A percentile compares a stretch with the other conserved stretches of the same genome.
These are phyloP conservation scores for Yamadazyma scolyti DNA, from an alignment of 805 yeast genomes.

Conservation along the genomic window DNA sequence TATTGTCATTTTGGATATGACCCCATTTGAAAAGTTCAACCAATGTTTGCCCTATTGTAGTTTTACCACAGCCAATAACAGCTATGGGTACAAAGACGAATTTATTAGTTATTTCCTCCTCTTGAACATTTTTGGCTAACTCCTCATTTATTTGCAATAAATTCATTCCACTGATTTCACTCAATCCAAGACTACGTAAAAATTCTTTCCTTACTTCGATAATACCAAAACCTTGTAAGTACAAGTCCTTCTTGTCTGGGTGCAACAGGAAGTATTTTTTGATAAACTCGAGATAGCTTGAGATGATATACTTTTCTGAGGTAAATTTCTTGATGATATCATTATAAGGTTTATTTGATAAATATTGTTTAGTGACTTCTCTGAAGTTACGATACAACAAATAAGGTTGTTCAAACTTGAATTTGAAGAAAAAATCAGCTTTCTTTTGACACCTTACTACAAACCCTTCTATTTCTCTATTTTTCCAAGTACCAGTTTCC, in stretches of 20 bases:
- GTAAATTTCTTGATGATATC: conserved; percentile 34
- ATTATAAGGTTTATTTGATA: conserved; percentile 22
- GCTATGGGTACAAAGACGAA: conserved; percentile 79
- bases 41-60: conserved; percentile 71
- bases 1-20: conserved; percentile 79
- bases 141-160: conserved; percentile 48
- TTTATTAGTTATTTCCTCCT: conserved; percentile 25
- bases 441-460: conserved; percentile 64
- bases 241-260: conserved; percentile 44
- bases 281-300: conserved; percentile 67
- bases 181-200: conserved; percentile 33
- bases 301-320: conserved; percentile 58
- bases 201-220: conserved; percentile 69
- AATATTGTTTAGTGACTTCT: conserved; percentile 68
- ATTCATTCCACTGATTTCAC: conserved; percentile 52
- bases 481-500: conserved; percentile 65
- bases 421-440: conserved; percentile 71
- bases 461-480: conserved; percentile 85
- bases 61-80: conserved; percentile 93
- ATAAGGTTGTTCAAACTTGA: conserved; percentile 93
- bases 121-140: conserved; percentile 13
- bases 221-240: conserved; percentile 61
- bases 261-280: conserved; percentile 50
- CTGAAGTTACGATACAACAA: conserved; percentile 86
- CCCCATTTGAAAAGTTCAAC: conserved; percentile 55